phyloP scores from a whole-genome alignment of 2,329 filamentous ascomycete species.

The Verticillium klebahnii region DNA sequence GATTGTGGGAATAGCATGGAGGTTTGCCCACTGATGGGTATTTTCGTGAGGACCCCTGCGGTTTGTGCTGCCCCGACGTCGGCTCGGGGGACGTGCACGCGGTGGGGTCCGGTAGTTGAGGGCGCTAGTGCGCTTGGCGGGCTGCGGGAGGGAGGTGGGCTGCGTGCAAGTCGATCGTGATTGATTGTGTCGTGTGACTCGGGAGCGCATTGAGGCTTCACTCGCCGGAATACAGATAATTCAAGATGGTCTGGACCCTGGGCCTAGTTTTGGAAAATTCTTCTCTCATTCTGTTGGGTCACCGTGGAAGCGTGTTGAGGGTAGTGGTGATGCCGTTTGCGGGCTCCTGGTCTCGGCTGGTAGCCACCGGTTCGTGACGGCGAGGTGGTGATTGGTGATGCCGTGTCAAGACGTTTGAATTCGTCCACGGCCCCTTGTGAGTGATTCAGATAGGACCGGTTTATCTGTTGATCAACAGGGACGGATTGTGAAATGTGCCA shows the following conservation, averaged over 20 bases:
- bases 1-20: background rate
- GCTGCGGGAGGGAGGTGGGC: background rate
- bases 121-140: background rate
- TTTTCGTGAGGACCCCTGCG: background rate
- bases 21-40: background rate
- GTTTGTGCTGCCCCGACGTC: background rate
- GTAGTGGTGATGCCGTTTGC: background rate
- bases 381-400: background rate
- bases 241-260: background rate
- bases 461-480: background rate
- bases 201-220: no score
- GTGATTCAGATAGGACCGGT: background rate
- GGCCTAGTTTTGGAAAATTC: background rate
- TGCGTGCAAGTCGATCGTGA: background rate
- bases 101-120: background rate
- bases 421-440: background rate
- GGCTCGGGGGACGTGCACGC: background rate
- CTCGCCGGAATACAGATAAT: background rate
- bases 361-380: background rate
- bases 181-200: background rate
- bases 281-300: background rate
- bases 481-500: background rate
- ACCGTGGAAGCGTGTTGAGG: background rate
- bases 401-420: background rate
- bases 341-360: background rate